phyloP scores from a whole-genome alignment of 2,329 filamentous ascomycete genomes.

The Stachybotrys echinatus region DNA sequence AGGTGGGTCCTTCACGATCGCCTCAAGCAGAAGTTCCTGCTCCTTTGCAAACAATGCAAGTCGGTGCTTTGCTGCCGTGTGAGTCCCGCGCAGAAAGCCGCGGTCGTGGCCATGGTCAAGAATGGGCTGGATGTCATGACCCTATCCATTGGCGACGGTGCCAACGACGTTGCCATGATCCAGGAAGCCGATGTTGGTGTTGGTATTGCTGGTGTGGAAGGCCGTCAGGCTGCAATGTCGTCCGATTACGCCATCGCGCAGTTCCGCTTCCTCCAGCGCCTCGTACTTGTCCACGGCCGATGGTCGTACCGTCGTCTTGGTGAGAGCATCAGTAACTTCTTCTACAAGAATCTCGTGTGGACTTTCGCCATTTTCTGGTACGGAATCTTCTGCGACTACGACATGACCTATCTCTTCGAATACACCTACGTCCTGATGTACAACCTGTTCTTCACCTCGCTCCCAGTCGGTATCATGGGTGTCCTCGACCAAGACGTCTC shows the following conservation, averaged over 20 bases:
- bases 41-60: conserved; percentile 95
- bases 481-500: conserved; percentile 96
- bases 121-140: conserved; percentile 94
- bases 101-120: conserved; percentile 96
- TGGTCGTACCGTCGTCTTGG: conserved; percentile 95
- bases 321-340: conserved; percentile 96
- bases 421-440: conserved; percentile 97
- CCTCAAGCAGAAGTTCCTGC: conserved; percentile 84
- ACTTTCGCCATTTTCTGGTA: conserved; percentile 97
- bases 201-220: conserved; percentile 89
- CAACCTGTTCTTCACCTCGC: conserved; percentile 93
- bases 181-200: conserved; percentile 96
- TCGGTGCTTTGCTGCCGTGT: conserved; percentile 97
- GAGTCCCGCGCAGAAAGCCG: conserved; percentile 92
- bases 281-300: conserved; percentile 84
- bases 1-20: conserved; percentile 79
- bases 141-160: conserved; percentile 85
- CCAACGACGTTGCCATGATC: conserved; percentile 97
- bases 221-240: conserved; percentile 90
- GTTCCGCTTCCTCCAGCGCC: conserved; percentile 79
- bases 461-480: conserved; percentile 93
- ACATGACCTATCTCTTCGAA: conserved; percentile 95
- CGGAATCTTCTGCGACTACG: conserved; percentile 91
- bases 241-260: conserved; percentile 94
- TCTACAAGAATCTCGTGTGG: conserved; percentile 99